Evolutionary conservation across 495 filamentous ascomycete genomes (phyloP).

Genomic region (Penicillium silybi): DNA sequence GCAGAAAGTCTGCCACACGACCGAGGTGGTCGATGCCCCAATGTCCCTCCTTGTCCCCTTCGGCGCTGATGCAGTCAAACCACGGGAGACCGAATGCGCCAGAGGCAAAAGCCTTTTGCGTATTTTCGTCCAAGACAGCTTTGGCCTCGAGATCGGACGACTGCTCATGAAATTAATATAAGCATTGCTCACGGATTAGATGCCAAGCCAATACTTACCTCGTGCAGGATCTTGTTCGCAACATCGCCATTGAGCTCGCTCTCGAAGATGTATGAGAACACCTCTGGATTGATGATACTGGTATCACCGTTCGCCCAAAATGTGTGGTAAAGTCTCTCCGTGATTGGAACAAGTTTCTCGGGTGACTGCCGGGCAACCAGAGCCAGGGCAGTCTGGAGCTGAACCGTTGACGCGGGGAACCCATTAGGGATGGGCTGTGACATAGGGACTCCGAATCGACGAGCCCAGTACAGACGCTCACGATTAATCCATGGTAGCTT

Average conservation of each 20-base stretch:
- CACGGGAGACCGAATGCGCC: conserved; percentile 62
- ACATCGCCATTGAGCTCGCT: neutral
- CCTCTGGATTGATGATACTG: neutral
- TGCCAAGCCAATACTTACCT: neutral
- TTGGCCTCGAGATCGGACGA: neutral
- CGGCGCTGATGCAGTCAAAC: conserved; percentile 53
- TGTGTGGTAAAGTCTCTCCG: conserved; percentile 1
- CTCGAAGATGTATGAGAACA: conserved; percentile 3
- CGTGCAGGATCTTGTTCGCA: neutral
- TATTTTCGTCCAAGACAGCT: conserved; percentile 2
- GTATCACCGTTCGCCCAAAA: conserved; percentile 16
- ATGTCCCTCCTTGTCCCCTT: conserved; percentile 52
- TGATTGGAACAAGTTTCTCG: conserved; percentile 4
- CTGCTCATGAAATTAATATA: neutral
- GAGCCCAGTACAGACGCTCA: conserved; percentile 18
- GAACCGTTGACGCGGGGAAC: conserved; percentile 16
- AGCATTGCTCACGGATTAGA: neutral
- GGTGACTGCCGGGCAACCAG: neutral
- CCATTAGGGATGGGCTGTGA: conserved; percentile 13
- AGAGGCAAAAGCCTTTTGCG: conserved; percentile 4
- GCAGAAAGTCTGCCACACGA: conserved; percentile 53
- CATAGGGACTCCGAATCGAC: conserved; percentile 16
- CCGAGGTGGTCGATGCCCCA: conserved; percentile 65
- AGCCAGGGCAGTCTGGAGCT: conserved; percentile 12
- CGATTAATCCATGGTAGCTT: conserved; percentile 17